Evolutionary conservation across 495 filamentous ascomycete genomes (phyloP).

Genomic region (Lineolata rhizophorae): DNA sequence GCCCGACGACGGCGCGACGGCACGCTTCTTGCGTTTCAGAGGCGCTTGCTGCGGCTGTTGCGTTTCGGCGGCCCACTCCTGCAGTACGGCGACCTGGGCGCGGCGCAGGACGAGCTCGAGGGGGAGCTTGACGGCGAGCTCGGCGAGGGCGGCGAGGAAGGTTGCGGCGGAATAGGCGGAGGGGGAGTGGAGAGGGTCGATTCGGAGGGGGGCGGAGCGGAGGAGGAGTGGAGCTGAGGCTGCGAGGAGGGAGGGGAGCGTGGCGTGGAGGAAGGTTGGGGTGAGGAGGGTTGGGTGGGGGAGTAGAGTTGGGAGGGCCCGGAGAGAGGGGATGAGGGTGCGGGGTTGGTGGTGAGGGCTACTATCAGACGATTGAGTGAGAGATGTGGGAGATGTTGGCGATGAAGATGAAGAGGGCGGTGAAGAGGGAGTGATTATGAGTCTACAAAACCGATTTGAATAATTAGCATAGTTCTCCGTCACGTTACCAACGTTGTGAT

Average conservation of each 20-base stretch:
- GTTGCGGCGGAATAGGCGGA: constrained; percentile 53
- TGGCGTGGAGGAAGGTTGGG: constrained; percentile 66
- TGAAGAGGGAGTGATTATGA: too few relatives aligned
- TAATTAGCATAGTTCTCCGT: too few relatives aligned
- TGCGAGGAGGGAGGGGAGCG: constrained; percentile 58
- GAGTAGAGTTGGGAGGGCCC: constrained; percentile 47
- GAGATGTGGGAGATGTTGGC: constrained; percentile 1
- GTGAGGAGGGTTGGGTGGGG: constrained; percentile 47
- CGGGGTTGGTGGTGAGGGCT: constrained; percentile 53
- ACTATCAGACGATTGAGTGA: constrained; percentile 38
- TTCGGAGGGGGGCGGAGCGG: constrained; percentile 41
- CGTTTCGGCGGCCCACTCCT: constrained; percentile 4
- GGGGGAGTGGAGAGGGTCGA: constrained; percentile 68
- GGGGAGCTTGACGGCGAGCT: constrained; percentile 66
- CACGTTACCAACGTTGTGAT: too few relatives aligned
- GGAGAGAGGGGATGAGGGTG: constrained; percentile 50
- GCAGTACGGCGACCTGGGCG: constrained; percentile 49
- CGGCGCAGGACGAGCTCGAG: constrained; percentile 80
- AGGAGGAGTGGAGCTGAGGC: constrained; percentile 64
- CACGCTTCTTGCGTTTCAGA: not conserved
- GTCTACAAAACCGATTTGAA: too few relatives aligned
- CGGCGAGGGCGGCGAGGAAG: constrained; percentile 54
- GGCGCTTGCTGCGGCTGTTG: too few relatives aligned
- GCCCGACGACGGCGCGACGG: not conserved
- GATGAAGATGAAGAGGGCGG: constrained; percentile 1